Evolutionary conservation across 2,329 filamentous ascomycete genomes (phyloP), one percentile per base, ranked within the genome.

Genomic region (Ramularia endophylla): DNA sequence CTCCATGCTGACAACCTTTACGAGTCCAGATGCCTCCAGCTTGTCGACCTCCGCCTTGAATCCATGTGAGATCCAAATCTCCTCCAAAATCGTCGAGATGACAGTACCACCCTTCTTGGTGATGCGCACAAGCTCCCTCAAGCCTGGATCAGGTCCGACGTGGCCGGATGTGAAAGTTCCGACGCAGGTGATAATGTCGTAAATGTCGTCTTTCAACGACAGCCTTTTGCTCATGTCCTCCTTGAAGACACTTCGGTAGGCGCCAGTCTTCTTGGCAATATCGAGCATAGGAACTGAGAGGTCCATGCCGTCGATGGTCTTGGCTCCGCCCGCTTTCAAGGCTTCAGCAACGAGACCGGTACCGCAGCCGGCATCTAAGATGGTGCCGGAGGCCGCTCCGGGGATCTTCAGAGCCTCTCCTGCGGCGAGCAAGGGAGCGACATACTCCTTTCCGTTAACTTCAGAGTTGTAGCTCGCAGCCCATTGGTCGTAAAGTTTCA

Each of bases 111-210:
- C 64, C 8, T 50, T 61, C 57, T 69, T 72, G 20, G 68, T 61
- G 3, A 78, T 54, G 8, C 75, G 61, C 17, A 73, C 61, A 36
- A 78, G 69, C 52, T 78, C 74, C 16, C 62, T 55, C 29, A 78
- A 50, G 3, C 70, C 70, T 2, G 59, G 59, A 31, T 61, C 56
- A 0, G 75, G 73, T 1, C 74, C 75, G 27, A 78, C 69, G 47
- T 78, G 74, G 8, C 72, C 73, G 39, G 70, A 65, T 0, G 75
- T 78, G 46, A 78, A 68, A 2, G 73, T 77, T 18, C 75, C 75
- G 17, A 71, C 67, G 58, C 75, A 78, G 1, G 68, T 66, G 13
- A 77, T 64, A 4, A 69, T 66, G 37, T 75, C 73, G 48, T 75
- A 77, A 2, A 58, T 59, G 8, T 61, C 61, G 45, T 70, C 64